A percentile compares a stretch with the other conserved stretches of the same genome.
phyloP scores from a whole-genome alignment of 352 stramenopile genomes.

The Salisapilia sapeloensis region DNA sequence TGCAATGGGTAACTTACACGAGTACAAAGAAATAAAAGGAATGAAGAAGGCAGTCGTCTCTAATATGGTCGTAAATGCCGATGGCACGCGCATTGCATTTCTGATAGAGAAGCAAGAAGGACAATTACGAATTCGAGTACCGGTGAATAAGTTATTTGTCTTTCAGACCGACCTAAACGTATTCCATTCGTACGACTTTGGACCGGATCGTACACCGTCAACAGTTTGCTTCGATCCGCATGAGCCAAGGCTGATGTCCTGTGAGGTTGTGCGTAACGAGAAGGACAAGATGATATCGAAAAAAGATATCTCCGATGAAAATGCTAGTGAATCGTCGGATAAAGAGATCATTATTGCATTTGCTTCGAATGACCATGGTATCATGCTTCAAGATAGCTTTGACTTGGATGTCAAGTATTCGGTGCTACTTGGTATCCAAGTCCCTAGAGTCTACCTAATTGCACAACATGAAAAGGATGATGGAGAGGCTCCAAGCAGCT shows the following conservation, averaged over 20 bases:
- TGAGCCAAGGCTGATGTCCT: conserved; percentile 78
- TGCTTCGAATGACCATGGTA: conserved; percentile 78
- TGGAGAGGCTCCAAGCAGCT: conserved; percentile 12
- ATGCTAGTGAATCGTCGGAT: conserved; percentile 21
- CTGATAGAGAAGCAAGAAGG: conserved; percentile 65
- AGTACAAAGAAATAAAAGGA: conserved; percentile 32
- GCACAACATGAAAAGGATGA: conserved; percentile 31
- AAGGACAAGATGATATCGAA: not conserved
- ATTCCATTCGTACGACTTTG: conserved; percentile 84
- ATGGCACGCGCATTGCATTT: conserved; percentile 82
- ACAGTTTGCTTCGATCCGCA: conserved; percentile 83
- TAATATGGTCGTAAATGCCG: conserved; percentile 73
- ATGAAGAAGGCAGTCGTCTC: conserved; percentile 48
- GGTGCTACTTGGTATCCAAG: conserved; percentile 74
- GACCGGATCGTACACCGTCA: conserved; percentile 36
- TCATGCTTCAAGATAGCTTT: conserved; percentile 86
- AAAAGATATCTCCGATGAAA: not conserved
- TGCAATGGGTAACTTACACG: conserved; percentile 59
- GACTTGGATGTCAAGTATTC: conserved; percentile 68
- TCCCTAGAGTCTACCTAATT: conserved; percentile 61
- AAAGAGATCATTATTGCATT: conserved; percentile 87
- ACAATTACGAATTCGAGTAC: conserved; percentile 63
- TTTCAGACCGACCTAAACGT: conserved; percentile 85
- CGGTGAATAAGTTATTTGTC: conserved; percentile 75
- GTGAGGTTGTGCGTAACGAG: conserved; percentile 25